Conservation (phyloP, 805 yeast genomes). For the Nakazawaea ambrosiae region DNA sequence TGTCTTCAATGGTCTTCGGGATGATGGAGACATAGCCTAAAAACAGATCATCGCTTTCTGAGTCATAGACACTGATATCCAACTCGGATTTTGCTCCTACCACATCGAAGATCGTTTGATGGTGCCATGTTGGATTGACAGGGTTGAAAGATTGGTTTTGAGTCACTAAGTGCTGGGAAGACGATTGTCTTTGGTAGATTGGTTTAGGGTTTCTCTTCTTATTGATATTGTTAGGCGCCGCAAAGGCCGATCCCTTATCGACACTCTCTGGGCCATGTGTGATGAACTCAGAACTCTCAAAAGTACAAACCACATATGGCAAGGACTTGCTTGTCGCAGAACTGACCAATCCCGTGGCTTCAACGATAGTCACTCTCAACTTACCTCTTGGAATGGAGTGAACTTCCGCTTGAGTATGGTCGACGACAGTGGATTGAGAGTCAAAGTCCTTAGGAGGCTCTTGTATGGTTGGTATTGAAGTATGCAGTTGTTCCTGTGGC, state of each 20-base stretch:
- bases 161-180: conserved; percentile 27
- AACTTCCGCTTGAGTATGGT: conserved; percentile 13
- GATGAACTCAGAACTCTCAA: conserved; percentile 86
- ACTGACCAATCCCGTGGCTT: conserved; percentile 65
- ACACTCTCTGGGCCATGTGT: conserved; percentile 66
- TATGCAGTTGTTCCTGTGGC: no score
- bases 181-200: conserved; percentile 35
- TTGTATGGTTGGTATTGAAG: conserved; percentile 20
- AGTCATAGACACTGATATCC: conserved; percentile 88
- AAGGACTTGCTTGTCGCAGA: conserved; percentile 45
- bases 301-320: conserved; percentile 88
- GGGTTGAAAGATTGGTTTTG: conserved; percentile 31
- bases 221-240: conserved; percentile 17
- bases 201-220: conserved; percentile 21
- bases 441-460: conserved; percentile 21
- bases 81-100: conserved; percentile 77
- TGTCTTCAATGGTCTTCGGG: conserved; percentile 47
- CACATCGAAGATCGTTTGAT: conserved; percentile 89
- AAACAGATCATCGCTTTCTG: conserved; percentile 72
- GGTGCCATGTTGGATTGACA: conserved; percentile 82
- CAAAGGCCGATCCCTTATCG: conserved; percentile 12
- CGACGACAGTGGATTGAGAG: background rate
- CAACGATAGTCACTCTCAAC: conserved; percentile 70
- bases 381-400: conserved; percentile 65
- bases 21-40: conserved; percentile 75